Percentiles rank a stretch among this genome's conserved stretches.
phyloP scores from a whole-genome alignment of 108 stramenopile genomes.

The Nitzschia sp. region DNA sequence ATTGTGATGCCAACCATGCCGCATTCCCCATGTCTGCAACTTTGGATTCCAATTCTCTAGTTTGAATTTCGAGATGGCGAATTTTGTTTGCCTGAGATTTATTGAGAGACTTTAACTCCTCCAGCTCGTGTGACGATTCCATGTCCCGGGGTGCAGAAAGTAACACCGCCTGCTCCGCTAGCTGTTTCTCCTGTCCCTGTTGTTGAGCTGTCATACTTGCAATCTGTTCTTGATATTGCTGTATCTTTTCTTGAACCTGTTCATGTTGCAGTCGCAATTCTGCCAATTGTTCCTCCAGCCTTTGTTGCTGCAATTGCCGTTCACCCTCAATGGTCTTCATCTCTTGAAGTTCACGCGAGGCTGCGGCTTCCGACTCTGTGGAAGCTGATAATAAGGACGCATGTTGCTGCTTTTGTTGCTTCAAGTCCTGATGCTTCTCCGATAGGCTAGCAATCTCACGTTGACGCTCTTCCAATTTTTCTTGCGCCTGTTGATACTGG shows the following conservation, averaged over 20 bases:
- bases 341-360: not conserved
- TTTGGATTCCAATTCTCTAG: not conserved
- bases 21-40: not conserved
- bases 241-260: not conserved
- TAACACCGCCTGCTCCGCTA: not conserved
- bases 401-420: not conserved
- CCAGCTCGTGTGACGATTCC: too few relatives aligned
- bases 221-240: not conserved
- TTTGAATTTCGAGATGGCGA: not conserved
- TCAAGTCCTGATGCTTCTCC: not conserved
- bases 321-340: not conserved
- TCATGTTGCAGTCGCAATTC: not conserved
- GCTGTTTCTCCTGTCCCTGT: not conserved
- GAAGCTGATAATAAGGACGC: not conserved
- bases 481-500: not conserved
- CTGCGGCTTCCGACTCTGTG: not conserved
- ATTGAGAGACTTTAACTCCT: not conserved
- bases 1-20: not conserved
- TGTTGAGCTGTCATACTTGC: not conserved
- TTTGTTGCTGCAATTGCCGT: not conserved
- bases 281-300: not conserved
- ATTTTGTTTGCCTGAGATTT: not conserved
- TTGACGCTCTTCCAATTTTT: not conserved
- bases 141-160: not conserved
- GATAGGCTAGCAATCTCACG: not conserved